Percentiles rank a stretch among this genome's conserved stretches.
These are phyloP conservation scores for Penicillium hesseltinei DNA, from an alignment of 2,329 filamentous ascomycete species.

Conservation along the genomic window DNA sequence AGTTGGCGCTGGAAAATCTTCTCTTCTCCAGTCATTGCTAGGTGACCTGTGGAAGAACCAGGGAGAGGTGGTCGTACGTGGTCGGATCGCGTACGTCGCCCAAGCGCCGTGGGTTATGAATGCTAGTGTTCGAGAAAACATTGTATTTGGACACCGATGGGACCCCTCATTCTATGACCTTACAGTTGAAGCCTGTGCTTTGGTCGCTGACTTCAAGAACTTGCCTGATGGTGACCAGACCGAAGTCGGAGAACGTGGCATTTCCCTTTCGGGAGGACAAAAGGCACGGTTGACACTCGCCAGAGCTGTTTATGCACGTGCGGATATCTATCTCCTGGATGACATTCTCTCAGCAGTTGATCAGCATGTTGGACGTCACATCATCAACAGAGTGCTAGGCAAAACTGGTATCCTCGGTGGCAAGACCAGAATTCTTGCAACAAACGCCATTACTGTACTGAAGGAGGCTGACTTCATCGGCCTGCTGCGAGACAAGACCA, in stretches of 20 bases:
- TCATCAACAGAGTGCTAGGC: conserved; percentile 92
- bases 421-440: conserved; percentile 90
- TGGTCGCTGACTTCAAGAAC: conserved; percentile 85
- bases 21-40: conserved; percentile 80
- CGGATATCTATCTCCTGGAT: conserved; percentile 94
- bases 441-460: conserved; percentile 89
- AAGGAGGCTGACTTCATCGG: conserved; percentile 86
- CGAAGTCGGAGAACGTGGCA: conserved; percentile 92
- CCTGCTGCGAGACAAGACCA: conserved; percentile 75
- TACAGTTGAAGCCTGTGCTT: conserved; percentile 85
- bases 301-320: conserved; percentile 89
- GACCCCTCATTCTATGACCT: conserved; percentile 93
- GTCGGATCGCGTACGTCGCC: conserved; percentile 83
- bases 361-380: conserved; percentile 90
- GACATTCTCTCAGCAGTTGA: conserved; percentile 97
- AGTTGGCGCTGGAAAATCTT: conserved; percentile 95
- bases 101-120: conserved; percentile 98
- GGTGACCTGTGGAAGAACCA: conserved; percentile 89
- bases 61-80: conserved; percentile 78
- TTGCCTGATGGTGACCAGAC: conserved; percentile 96
- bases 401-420: conserved; percentile 74
- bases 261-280: conserved; percentile 92
- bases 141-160: conserved; percentile 91
- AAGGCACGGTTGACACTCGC: conserved; percentile 92
- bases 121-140: conserved; percentile 94